These are phyloP conservation scores for Colletotrichum phormii DNA, from an alignment of 2,329 filamentous ascomycete genomes.

Conservation along the genomic window DNA sequence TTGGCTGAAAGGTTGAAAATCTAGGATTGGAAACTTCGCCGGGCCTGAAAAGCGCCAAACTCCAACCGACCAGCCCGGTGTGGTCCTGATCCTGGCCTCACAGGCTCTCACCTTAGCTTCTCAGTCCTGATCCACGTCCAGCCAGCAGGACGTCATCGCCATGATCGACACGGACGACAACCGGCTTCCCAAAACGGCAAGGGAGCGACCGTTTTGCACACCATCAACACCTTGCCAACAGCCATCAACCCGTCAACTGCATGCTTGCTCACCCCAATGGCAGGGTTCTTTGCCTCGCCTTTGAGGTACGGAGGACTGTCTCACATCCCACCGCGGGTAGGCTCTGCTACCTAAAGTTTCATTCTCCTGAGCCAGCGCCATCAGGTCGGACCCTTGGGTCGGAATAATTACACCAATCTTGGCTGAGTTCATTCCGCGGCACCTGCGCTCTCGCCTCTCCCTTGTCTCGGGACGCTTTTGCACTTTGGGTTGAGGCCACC, in stretches of 20 bases:
- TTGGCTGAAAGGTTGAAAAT: neutral
- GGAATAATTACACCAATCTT: conserved; percentile 3
- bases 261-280: neutral
- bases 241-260: conserved; percentile 9
- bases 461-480: neutral
- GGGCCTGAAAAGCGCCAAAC: conserved; percentile 1
- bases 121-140: conserved; percentile 2
- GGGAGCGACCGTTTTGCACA: conserved; percentile 17
- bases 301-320: neutral
- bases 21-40: neutral
- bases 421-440: neutral
- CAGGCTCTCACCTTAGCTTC: neutral
- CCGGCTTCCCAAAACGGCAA: conserved; percentile 32
- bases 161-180: conserved; percentile 32
- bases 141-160: conserved; percentile 29
- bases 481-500: neutral
- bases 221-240: neutral
- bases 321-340: neutral
- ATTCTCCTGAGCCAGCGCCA: conserved; percentile 3
- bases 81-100: neutral
- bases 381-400: neutral
- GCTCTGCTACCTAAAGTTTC: conserved; percentile 12
- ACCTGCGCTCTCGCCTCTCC: neutral
- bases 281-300: neutral
- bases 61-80: conserved; percentile 1